Base-by-base conservation (phyloP, 129 eudicot species). In the Smallanthus sonchifolius region DNA sequence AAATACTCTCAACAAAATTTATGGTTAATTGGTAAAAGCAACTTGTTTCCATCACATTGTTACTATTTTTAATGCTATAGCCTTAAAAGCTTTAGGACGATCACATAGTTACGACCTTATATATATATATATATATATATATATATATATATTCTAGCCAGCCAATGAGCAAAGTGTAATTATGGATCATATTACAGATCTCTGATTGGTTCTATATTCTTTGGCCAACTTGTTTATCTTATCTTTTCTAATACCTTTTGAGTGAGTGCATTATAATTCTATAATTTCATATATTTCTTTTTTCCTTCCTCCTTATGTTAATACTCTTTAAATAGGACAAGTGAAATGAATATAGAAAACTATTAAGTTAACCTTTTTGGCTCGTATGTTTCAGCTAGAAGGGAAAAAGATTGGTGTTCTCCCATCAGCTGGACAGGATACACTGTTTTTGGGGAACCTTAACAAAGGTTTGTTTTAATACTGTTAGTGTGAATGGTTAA, bases 341-440 rank as follows among this genome's bases (percentile, higher is more conserved):
- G 7, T 74, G 44, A 62, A 60, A 36, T n/a, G 37, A 34, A 51
- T 64, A 54, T 56, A 52, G 44, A 37, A 56, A 20, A 55, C 3
- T 10, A 37, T 56, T 4, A 76, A 67, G 67, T 65, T 64, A 14
- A 69, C 79, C 11, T 52, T 69, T 30, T 68, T 70, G 16, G 49
- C 75, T 49, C 78, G 24, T 55, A 71, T 81, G 65, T 86, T 82
- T 62, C 98, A 92, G 98, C 73, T 89, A 43, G 98, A 89, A 19
- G 98, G 98, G 37, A 92, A 90, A 87, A 86, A 92, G 79, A 92
- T 89, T 74, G 96, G 98, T 4, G 92, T 89, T 68, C 96, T 87
- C 36, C 95, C 92, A 72, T 92, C 98, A 74, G 81, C 70, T 10
- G 96, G 88, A 64, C 96, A 89, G 65, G 87, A 92, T 72, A 87